Percentiles rank a stretch among this genome's conserved stretches.
These are phyloP conservation scores for Beta corolliflora DNA, from an alignment of 179 eudicot species.

Conservation along the genomic window DNA sequence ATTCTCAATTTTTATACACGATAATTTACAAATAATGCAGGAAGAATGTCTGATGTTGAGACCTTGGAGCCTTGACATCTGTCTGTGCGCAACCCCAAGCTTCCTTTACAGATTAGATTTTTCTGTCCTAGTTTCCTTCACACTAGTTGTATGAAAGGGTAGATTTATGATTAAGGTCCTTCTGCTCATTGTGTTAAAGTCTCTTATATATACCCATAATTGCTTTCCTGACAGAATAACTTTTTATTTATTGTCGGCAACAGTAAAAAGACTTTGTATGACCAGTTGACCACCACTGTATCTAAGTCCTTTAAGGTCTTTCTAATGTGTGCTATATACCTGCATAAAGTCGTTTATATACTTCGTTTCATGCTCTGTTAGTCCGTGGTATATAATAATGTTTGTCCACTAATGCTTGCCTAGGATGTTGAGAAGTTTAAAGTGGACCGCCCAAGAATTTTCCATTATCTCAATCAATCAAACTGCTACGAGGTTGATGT, in stretches of 20 bases:
- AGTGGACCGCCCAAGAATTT: slow-evolving; percentile 70
- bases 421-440: slow-evolving; percentile 71
- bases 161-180: background rate
- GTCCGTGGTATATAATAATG: background rate
- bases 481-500: slow-evolving; percentile 70
- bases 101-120: background rate
- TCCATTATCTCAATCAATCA: slow-evolving; percentile 88
- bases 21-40: background rate
- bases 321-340: background rate
- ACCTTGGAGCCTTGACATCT: background rate
- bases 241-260: background rate
- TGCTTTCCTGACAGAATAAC: background rate
- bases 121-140: background rate
- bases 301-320: background rate
- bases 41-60: background rate
- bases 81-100: background rate
- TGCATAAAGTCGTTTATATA: background rate
- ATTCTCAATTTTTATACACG: background rate
- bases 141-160: background rate
- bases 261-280: background rate
- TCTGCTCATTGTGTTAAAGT: background rate
- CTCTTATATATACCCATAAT: background rate
- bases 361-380: background rate
- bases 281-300: background rate
- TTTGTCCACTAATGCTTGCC: background rate